These are phyloP conservation scores for Botrytis paeoniae DNA, from an alignment of 2,329 filamentous ascomycete genomes.

Conservation along the genomic window DNA sequence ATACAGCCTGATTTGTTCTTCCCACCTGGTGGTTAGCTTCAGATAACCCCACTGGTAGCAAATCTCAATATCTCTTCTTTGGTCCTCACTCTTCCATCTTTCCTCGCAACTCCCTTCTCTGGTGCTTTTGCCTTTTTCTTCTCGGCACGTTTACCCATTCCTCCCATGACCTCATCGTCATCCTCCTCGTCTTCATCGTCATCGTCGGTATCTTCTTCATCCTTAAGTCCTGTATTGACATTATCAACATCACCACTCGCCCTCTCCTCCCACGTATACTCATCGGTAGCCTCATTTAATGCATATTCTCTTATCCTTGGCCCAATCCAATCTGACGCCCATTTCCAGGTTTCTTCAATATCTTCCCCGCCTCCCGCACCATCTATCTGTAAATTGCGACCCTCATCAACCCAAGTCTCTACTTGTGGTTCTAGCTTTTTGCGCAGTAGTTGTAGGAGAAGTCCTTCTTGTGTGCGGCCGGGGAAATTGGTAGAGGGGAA, in stretches of 20 bases:
- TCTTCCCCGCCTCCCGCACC: slow-evolving; percentile 40
- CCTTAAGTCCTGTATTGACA: slow-evolving; percentile 67
- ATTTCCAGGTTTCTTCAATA: slow-evolving; percentile 56
- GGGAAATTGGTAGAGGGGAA: slow-evolving; percentile 76
- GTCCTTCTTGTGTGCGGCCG: slow-evolving; percentile 62
- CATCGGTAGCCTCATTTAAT: slow-evolving; percentile 52
- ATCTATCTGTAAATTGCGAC: slow-evolving; percentile 45
- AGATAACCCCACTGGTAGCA: slow-evolving; percentile 46
- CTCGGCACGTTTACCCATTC: slow-evolving; percentile 27
- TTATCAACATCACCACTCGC: slow-evolving; percentile 65
- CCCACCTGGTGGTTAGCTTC: background rate
- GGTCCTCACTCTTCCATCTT: slow-evolving; percentile 26
- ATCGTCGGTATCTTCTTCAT: slow-evolving; percentile 55
- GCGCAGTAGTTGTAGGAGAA: slow-evolving; percentile 68
- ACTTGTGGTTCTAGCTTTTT: slow-evolving; percentile 81
- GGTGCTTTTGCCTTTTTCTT: slow-evolving; percentile 26
- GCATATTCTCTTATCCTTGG: slow-evolving; percentile 45
- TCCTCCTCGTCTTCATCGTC: slow-evolving; percentile 48
- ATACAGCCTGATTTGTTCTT: slow-evolving; percentile 4
- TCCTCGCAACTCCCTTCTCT: slow-evolving; percentile 22
- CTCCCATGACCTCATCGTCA: slow-evolving; percentile 58
- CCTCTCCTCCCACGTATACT: slow-evolving; percentile 70
- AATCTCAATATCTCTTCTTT: slow-evolving; percentile 49
- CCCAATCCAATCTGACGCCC: slow-evolving; percentile 42
- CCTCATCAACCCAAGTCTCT: slow-evolving; percentile 68